phyloP scores from a whole-genome alignment of 2,329 filamentous ascomycete genomes.

The Allantophomopsis lycopodina region DNA sequence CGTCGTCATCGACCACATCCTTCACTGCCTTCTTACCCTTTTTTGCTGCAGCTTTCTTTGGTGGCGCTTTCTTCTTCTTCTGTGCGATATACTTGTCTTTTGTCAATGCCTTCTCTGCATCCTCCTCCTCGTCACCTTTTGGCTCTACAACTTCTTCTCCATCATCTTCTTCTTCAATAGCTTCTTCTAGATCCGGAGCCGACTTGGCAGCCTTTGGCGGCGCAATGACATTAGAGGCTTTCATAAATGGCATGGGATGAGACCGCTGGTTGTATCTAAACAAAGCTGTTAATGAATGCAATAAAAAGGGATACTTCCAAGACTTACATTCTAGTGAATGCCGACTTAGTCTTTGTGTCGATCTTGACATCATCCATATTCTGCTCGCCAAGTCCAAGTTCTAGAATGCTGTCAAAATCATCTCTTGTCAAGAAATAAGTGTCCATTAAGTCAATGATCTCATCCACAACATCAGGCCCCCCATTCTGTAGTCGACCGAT shows the following conservation, averaged over 20 bases:
- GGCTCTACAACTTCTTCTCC: conserved; percentile 46
- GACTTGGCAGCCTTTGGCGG: conserved; percentile 62
- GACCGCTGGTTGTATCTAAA: conserved; percentile 69
- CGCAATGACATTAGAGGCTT: conserved; percentile 63
- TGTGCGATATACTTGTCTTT: conserved; percentile 95
- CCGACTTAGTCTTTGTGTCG: conserved; percentile 72
- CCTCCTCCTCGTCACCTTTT: conserved; percentile 44
- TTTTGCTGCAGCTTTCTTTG: conserved; percentile 1
- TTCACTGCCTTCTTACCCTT: not conserved
- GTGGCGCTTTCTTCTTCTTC: conserved; percentile 31
- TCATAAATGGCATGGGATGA: conserved; percentile 93
- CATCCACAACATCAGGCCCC: conserved; percentile 68
- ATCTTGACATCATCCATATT: conserved; percentile 62
- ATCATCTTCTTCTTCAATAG: conserved; percentile 80
- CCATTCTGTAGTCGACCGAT: conserved; percentile 61
- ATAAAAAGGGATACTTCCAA: not conserved
- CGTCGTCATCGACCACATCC: not conserved
- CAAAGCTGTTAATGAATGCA: conserved; percentile 3
- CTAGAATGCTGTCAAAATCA: conserved; percentile 85
- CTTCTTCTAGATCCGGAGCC: conserved; percentile 88
- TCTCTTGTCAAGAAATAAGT: conserved; percentile 91
- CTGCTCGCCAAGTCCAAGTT: conserved; percentile 81
- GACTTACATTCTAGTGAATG: conserved; percentile 78
- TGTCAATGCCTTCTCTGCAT: conserved; percentile 64
- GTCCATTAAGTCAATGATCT: conserved; percentile 92